These are phyloP conservation scores for Talaromyces sp. DNA, from an alignment of 2,329 filamentous ascomycete species.

Conservation along the genomic window DNA sequence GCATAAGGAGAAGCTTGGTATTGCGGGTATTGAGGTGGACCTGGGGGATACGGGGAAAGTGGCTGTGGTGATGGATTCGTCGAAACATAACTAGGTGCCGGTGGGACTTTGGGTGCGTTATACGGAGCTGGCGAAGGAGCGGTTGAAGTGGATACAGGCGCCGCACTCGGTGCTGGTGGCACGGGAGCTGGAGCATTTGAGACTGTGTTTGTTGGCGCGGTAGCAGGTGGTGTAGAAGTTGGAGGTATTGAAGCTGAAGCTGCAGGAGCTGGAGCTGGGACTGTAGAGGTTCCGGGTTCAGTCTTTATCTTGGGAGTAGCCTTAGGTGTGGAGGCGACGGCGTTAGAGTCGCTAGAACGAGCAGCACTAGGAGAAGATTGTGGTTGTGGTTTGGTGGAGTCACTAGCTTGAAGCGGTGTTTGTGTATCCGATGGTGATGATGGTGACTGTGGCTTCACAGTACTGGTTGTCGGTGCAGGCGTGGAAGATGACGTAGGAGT, in stretches of 20 bases:
- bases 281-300: constrained; percentile 20
- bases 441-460: constrained; percentile 6
- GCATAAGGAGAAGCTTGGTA: constrained; percentile 31
- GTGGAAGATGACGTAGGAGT: constrained; percentile 8
- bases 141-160: constrained; percentile 9
- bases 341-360: neutral
- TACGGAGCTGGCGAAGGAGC: constrained; percentile 15
- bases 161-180: neutral
- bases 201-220: neutral
- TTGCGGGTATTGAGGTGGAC: constrained; percentile 23
- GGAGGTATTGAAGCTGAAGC: constrained; percentile 6
- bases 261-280: neutral
- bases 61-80: constrained; percentile 21
- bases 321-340: constrained; percentile 1
- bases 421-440: constrained; percentile 11
- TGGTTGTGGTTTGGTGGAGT: constrained; percentile 9
- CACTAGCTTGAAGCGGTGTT: constrained; percentile 10
- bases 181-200: neutral
- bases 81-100: constrained; percentile 23
- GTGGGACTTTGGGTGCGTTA: constrained; percentile 20
- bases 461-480: neutral
- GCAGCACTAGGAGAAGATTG: neutral
- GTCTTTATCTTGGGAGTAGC: constrained; percentile 25
- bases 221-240: constrained; percentile 1
- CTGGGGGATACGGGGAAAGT: constrained; percentile 22